Conservation (phyloP, 768 basidiomycete genomes). For the Tricholoma terreum region DNA sequence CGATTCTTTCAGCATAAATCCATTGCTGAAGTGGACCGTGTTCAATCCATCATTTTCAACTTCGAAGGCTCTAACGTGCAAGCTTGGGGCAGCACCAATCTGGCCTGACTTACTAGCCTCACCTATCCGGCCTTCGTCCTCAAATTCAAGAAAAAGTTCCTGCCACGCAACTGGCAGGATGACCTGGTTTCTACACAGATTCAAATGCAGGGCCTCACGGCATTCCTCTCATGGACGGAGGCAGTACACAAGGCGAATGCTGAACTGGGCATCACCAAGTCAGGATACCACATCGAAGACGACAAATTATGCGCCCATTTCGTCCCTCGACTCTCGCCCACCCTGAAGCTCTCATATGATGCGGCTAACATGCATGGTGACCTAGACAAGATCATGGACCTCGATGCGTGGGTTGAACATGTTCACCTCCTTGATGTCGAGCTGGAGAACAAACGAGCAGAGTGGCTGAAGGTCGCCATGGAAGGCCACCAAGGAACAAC, state of each 20-base stretch:
- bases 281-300: no score
- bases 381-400: background rate
- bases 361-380: background rate
- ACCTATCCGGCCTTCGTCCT: background rate
- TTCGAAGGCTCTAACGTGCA: background rate
- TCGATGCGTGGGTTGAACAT: background rate
- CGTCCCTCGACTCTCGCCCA: no score
- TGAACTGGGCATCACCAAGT: no score
- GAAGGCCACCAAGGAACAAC: background rate
- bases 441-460: background rate
- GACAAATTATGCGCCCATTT: no score
- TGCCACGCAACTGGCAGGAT: no score
- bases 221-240: background rate
- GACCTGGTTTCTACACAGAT: background rate
- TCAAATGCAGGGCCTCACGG: background rate
- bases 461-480: no score
- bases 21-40: no score
- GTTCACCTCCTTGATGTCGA: background rate
- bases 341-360: no score
- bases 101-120: background rate
- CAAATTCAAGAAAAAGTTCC: no score
- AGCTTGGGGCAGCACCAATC: background rate
- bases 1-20: background rate
- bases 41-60: background rate
- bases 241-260: background rate